Evolutionary conservation across 2,329 filamentous ascomycete genomes (phyloP).

Genomic region (Mycosphaerella sp.): DNA sequence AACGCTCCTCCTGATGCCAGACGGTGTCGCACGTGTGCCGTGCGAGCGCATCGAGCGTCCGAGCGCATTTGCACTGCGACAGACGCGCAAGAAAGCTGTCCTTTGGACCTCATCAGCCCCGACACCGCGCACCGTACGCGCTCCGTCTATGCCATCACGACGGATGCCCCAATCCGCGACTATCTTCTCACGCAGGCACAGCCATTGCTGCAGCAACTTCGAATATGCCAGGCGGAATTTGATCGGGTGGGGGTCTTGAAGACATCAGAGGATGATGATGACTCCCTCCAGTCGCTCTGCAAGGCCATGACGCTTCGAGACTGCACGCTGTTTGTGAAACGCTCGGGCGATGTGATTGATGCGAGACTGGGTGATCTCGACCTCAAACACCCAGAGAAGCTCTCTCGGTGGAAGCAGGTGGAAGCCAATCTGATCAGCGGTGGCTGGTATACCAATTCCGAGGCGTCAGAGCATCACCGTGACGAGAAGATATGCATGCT

Average conservation of each 20-base stretch:
- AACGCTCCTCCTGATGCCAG: constrained; percentile 37
- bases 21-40: constrained; percentile 44
- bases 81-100: constrained; percentile 35
- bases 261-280: constrained; percentile 4
- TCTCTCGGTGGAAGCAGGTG: constrained; percentile 38
- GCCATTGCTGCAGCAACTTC: not conserved
- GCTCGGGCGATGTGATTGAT: constrained; percentile 30
- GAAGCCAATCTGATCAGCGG: constrained; percentile 37
- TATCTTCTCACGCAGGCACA: constrained; percentile 21
- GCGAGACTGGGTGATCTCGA: constrained; percentile 44
- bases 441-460: constrained; percentile 38
- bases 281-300: constrained; percentile 25
- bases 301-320: constrained; percentile 46
- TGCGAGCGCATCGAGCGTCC: constrained; percentile 35
- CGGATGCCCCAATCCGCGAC: constrained; percentile 22
- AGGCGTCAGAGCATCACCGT: constrained; percentile 9
- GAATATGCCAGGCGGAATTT: constrained; percentile 33
- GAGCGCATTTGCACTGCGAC: constrained; percentile 27
- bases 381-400: constrained; percentile 40
- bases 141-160: constrained; percentile 25
- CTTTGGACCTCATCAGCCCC: constrained; percentile 37
- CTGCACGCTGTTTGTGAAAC: constrained; percentile 41
- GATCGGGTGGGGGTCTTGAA: constrained; percentile 35
- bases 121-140: constrained; percentile 20
- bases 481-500: constrained; percentile 26